These are phyloP conservation scores for Fusarium sp. DNA, from an alignment of 2,329 filamentous ascomycete species.

Conservation along the genomic window DNA sequence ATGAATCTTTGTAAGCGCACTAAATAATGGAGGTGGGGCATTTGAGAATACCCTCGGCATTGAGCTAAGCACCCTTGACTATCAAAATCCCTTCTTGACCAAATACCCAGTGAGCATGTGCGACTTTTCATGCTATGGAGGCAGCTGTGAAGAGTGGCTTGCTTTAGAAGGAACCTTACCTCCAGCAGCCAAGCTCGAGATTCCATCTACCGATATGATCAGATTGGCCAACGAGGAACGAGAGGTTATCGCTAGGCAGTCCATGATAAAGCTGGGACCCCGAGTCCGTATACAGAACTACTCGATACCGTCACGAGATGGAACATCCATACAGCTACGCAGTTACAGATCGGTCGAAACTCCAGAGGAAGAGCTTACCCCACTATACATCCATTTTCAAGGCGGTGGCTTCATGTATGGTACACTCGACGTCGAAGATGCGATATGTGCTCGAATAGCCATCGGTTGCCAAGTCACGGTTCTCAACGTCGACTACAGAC, in stretches of 20 bases:
- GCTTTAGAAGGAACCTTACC: neutral
- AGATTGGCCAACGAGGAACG: neutral
- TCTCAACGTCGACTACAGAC: slow-evolving; percentile 6
- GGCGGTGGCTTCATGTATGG: slow-evolving; percentile 22
- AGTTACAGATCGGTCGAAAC: neutral
- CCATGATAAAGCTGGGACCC: neutral
- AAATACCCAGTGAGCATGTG: neutral
- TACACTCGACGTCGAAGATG: neutral
- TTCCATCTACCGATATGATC: neutral
- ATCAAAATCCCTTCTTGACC: accelerated
- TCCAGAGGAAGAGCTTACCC: accelerated
- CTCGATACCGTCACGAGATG: neutral
- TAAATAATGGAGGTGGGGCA: neutral
- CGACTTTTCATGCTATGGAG: slow-evolving; percentile 6
- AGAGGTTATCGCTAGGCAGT: slow-evolving; percentile 1
- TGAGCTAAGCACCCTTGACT: neutral
- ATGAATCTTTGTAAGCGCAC: neutral
- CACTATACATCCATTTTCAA: slow-evolving; percentile 12
- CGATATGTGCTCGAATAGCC: slow-evolving; percentile 14
- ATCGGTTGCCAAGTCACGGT: neutral
- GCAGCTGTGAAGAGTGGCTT: slow-evolving; percentile 2
- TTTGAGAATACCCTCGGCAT: neutral
- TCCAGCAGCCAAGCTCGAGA: neutral
- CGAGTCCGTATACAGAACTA: neutral
- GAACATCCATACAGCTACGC: neutral